A percentile compares a stretch with the other conserved stretches of the same genome.
Evolutionary conservation across 176 grass and related monocot genomes (phyloP).

Genomic region (Eremochloa ophiuroides): DNA sequence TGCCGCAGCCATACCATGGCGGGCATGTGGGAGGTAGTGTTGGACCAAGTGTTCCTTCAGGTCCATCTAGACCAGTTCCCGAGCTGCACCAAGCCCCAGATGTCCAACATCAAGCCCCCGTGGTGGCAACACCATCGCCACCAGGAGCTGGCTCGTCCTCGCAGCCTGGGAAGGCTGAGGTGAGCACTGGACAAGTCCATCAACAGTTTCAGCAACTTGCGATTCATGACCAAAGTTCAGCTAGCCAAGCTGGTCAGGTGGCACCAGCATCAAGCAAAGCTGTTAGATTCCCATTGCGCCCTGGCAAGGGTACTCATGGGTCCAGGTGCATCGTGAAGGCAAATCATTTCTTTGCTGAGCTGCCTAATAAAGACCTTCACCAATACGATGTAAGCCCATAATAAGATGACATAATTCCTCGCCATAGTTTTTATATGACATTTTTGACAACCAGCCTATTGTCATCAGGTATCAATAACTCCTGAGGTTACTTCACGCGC

Average conservation of each 20-base stretch:
- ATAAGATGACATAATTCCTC: neutral
- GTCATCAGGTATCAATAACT: conserved; percentile 70
- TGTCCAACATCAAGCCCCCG: conserved; percentile 50
- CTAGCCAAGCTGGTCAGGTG: conserved; percentile 52
- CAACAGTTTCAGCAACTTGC: conserved; percentile 72
- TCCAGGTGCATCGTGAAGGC: conserved; percentile 86
- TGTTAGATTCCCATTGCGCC: conserved; percentile 73
- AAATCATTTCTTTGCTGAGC: conserved; percentile 92
- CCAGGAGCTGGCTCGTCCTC: conserved; percentile 55
- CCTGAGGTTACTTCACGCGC: conserved; percentile 77
- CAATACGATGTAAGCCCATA: conserved; percentile 71
- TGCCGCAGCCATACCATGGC: conserved; percentile 57
- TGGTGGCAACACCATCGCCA: conserved; percentile 35
- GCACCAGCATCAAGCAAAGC: conserved; percentile 74
- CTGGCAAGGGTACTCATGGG: conserved; percentile 78
- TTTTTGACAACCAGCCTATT: conserved; percentile 25
- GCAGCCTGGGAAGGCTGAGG: conserved; percentile 44
- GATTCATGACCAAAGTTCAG: conserved; percentile 42
- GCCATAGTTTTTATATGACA: neutral
- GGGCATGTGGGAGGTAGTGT: conserved; percentile 49
- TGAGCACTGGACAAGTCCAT: conserved; percentile 53
- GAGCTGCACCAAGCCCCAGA: conserved; percentile 94
- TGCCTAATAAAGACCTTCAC: conserved; percentile 91
- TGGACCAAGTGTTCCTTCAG: conserved; percentile 50
- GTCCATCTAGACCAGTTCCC: conserved; percentile 74